Conservation (phyloP, 257 asterid species). For the Solanum okadae region DNA sequence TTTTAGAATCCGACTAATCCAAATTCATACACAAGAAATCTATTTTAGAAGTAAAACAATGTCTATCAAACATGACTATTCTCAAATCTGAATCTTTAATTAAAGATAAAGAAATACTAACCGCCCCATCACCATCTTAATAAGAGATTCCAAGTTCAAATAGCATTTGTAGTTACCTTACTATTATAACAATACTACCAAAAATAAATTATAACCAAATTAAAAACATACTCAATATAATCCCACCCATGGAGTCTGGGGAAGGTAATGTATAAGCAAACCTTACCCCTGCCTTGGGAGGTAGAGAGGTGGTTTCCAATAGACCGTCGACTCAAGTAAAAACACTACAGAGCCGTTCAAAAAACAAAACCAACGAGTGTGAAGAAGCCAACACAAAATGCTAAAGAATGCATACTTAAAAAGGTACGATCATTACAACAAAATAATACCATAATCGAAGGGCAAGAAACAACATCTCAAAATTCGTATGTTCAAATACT, state of each 20-base stretch:
- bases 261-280: background rate
- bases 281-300: background rate
- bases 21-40: background rate
- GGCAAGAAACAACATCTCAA: background rate
- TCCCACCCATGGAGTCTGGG: background rate
- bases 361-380: background rate
- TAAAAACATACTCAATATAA: too few relatives aligned
- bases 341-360: background rate
- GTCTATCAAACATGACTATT: background rate
- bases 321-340: background rate
- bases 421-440: background rate
- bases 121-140: background rate
- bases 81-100: background rate
- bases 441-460: background rate
- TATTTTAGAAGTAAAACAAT: background rate
- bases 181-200: background rate
- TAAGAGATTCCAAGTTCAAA: background rate
- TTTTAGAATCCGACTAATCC: background rate
- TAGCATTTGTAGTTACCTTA: background rate
- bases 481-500: background rate
- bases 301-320: background rate
- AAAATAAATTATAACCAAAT: background rate
- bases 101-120: background rate
- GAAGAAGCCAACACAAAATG: background rate
- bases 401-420: background rate